Conservation (phyloP, 352 stramenopile genomes). For the Pythium utonaiense region DNA sequence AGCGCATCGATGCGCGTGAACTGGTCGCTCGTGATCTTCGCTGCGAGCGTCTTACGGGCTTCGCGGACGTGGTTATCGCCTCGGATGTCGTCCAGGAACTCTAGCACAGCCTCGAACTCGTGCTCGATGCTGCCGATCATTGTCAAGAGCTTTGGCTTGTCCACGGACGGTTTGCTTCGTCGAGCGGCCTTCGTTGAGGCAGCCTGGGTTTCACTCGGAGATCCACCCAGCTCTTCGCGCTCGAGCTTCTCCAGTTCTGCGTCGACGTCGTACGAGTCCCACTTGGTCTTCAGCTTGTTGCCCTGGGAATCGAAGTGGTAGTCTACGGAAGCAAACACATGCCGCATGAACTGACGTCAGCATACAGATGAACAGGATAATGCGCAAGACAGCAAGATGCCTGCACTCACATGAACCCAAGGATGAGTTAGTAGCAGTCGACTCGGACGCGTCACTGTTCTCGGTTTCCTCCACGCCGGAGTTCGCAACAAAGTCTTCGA, state of each 20-base stretch:
- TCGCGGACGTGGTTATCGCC: constrained; percentile 63
- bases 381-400: background rate
- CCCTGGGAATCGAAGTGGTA: constrained; percentile 85
- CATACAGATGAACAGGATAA: background rate
- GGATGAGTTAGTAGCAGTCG: constrained; percentile 30
- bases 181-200: constrained; percentile 5
- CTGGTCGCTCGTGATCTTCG: constrained; percentile 64
- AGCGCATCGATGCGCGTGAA: constrained; percentile 66
- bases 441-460: constrained; percentile 15
- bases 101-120: constrained; percentile 75
- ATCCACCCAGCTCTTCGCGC: constrained; percentile 33
- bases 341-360: background rate
- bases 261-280: constrained; percentile 79
- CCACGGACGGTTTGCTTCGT: constrained; percentile 14
- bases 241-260: constrained; percentile 72
- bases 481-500: constrained; percentile 53
- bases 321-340: constrained; percentile 30
- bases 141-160: constrained; percentile 42
- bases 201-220: background rate
- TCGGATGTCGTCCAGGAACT: constrained; percentile 70
- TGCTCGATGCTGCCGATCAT: constrained; percentile 54
- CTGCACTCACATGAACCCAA: constrained; percentile 62
- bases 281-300: constrained; percentile 87
- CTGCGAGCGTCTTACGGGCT: constrained; percentile 62
- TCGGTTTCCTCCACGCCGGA: constrained; percentile 22